A percentile compares a stretch with the other conserved stretches of the same genome.
Conservation (phyloP, 192 early-diverging fungal species). For the Coemansia biformis region DNA sequence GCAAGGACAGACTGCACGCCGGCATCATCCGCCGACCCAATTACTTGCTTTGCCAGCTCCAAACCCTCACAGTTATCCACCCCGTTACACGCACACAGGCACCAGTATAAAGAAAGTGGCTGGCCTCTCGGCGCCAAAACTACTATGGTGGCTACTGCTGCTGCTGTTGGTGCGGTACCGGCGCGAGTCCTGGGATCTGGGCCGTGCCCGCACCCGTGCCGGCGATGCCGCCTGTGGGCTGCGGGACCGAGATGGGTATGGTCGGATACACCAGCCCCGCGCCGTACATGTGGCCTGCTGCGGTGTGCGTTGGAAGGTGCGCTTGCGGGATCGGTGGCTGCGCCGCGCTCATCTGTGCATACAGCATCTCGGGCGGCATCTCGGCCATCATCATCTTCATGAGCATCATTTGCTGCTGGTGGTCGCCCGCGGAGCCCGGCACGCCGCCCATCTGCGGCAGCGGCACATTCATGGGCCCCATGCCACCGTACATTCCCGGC, state of each 20-base stretch:
- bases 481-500: constrained; percentile 35
- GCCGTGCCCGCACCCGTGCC: not conserved
- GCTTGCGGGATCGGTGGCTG: constrained; percentile 13
- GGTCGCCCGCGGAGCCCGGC: constrained; percentile 8
- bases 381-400: constrained; percentile 41
- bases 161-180: constrained; percentile 4
- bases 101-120: too few relatives aligned
- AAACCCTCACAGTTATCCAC: too few relatives aligned
- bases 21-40: too few relatives aligned
- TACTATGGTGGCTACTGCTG: too few relatives aligned
- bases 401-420: constrained; percentile 26
- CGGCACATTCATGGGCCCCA: constrained; percentile 31
- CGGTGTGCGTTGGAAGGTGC: constrained; percentile 13
- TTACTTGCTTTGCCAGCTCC: too few relatives aligned
- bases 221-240: not conserved
- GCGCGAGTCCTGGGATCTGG: not conserved
- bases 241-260: not conserved
- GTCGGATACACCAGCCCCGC: constrained; percentile 10
- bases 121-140: too few relatives aligned
- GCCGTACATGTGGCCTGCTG: constrained; percentile 19
- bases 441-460: constrained; percentile 18
- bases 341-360: constrained; percentile 23
- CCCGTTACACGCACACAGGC: too few relatives aligned
- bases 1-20: too few relatives aligned
- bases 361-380: constrained; percentile 32